Conservation (phyloP, 2,329 filamentous ascomycete species). For the Penicillium decumbens region DNA sequence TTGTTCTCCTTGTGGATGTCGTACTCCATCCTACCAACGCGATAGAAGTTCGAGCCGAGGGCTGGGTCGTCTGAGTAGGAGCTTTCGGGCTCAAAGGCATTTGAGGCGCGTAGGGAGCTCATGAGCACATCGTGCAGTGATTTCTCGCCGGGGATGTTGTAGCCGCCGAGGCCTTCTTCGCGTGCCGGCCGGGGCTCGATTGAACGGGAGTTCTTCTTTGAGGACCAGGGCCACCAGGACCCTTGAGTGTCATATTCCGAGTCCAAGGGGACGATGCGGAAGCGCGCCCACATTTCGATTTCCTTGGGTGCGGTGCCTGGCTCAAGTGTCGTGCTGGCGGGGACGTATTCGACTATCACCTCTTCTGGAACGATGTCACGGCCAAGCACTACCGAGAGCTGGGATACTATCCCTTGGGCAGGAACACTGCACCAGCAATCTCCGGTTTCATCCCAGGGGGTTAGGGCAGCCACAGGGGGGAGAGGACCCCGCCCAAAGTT, state of each 20-base stretch:
- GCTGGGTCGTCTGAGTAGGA: constrained; percentile 36
- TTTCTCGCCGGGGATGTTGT: constrained; percentile 7
- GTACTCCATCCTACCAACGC: constrained; percentile 39
- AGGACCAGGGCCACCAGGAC: background rate
- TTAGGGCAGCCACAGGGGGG: constrained; percentile 56
- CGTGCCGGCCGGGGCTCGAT: constrained; percentile 7
- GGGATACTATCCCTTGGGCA: constrained; percentile 40
- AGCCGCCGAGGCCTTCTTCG: constrained; percentile 12
- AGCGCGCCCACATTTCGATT: constrained; percentile 65
- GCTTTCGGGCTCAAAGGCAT: constrained; percentile 27
- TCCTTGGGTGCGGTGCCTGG: constrained; percentile 59
- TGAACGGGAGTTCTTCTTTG: background rate
- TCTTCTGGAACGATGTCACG: constrained; percentile 61
- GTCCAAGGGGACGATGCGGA: constrained; percentile 42
- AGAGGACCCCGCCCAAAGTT: constrained; percentile 21
- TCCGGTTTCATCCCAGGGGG: constrained; percentile 69
- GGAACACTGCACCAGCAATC: constrained; percentile 78
- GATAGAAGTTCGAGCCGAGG: constrained; percentile 38
- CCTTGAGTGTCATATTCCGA: background rate
- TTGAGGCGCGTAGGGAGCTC: constrained; percentile 28
- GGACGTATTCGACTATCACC: constrained; percentile 68
- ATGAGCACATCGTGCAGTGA: constrained; percentile 32
- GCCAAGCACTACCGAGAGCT: constrained; percentile 39
- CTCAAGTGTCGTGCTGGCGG: constrained; percentile 57
- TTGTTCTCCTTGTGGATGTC: constrained; percentile 33